Base-by-base conservation (phyloP, 2,329 filamentous ascomycete species). In the Dactylonectria macrodidyma region DNA sequence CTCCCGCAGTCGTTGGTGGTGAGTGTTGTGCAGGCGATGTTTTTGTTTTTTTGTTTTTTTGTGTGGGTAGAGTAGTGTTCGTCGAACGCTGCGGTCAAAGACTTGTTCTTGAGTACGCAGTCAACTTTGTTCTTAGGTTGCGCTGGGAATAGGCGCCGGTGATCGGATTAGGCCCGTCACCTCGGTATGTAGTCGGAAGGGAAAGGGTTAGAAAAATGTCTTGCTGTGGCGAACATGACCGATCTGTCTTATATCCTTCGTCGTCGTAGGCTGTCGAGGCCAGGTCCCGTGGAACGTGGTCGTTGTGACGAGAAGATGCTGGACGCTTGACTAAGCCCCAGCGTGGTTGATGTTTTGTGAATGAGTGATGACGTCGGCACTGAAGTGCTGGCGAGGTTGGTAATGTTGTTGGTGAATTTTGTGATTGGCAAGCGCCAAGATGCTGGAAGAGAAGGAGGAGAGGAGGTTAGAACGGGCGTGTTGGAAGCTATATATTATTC, bases 171-270 rank as follows among this genome's bases (percentile, higher is more conserved):
- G 78, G 79, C 83, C 82, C 81, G 86, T 89, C 87, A 89, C 87
- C 87, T 87, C 84, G 86, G 85, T 87, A 87, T 88, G 84, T 86
- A 84, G 83, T 88, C 86, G 86, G 86, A 85, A 79, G 85, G 85
- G 84, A 84, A 86, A 85, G 84, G 85, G 81, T 84, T 86, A 80
- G 82, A 84, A 80, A 81, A 82, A 77, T 82, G 82, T 85, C 82
- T 85, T 86, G 83, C 83, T 85, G 83, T 82, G 81, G 84, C 84
- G 80, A 87, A 89, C 88, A 89, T 89, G 80, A 81, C 81, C 78
- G 79, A 80, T 80, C 75, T 80, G 72, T 71, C 65, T 67, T 67
- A 66, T 69, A 73, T 73, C 66, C 79, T 81, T 81, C 79, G 78
- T 80, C 77, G 65, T 69, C 55, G 63, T 69, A 74, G 77, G 76